These are phyloP conservation scores for Sarcodon aspratus DNA, from an alignment of 768 basidiomycete species.

Conservation along the genomic window DNA sequence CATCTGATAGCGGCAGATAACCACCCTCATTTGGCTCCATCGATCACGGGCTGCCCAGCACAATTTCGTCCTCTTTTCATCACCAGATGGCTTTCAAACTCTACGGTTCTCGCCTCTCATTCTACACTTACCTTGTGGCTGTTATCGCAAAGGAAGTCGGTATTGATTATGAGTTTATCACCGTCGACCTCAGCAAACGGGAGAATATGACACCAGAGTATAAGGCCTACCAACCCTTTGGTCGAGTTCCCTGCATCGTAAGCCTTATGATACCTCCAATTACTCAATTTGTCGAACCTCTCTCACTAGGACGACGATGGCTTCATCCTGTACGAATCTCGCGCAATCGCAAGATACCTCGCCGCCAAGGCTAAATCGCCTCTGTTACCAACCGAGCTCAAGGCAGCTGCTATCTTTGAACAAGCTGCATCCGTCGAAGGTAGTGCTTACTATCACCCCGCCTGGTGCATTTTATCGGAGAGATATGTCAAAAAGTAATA, in stretches of 20 bases:
- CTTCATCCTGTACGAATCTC: slow-evolving; percentile 45
- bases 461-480: slow-evolving; percentile 26
- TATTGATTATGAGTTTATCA: slow-evolving; percentile 40
- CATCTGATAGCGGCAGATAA: too few species aligned
- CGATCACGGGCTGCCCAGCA: too few species aligned
- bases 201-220: slow-evolving; percentile 36
- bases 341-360: slow-evolving; percentile 48
- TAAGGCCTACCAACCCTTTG: slow-evolving; percentile 48
- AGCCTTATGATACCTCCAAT: too few species aligned
- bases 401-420: slow-evolving; percentile 25
- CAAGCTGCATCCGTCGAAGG: slow-evolving; percentile 30
- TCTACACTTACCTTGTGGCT: slow-evolving; percentile 41
- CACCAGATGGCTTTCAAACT: slow-evolving; percentile 25
- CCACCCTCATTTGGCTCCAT: too few species aligned
- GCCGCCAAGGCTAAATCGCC: slow-evolving; percentile 44
- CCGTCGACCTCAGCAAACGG: slow-evolving; percentile 27
- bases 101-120: slow-evolving; percentile 23
- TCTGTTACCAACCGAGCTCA: slow-evolving; percentile 11
- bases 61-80: background rate
- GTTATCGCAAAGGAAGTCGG: slow-evolving; percentile 41
- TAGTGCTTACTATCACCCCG: slow-evolving; percentile 36
- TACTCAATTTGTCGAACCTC: too few species aligned
- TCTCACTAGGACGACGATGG: slow-evolving; percentile 34
- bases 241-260: slow-evolving; percentile 45
- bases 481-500: slow-evolving; percentile 33